Base-by-base conservation (phyloP, 1,284 basidiomycete genomes). In the Porodaedalea pini region DNA sequence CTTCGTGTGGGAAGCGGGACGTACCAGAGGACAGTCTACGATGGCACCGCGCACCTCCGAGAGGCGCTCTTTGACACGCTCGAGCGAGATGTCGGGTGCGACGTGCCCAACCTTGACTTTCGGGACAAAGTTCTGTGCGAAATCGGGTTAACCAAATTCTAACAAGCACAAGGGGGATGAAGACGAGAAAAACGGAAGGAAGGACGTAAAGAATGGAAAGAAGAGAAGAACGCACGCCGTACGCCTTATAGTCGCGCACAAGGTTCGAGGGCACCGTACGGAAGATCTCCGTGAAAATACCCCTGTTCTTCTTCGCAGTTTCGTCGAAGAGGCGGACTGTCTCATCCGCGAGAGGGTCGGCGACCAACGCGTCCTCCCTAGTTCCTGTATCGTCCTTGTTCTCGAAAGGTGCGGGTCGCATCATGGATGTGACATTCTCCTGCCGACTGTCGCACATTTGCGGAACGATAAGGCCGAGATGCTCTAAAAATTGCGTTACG, bases 31-130 rank as follows among this genome's bases (percentile, higher is more conserved):
- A 65, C 80, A 82, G 65, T 91, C 89, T 2, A 92, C 88, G n/a
- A 92, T 67, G 8, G 85, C 76, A 34, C 88, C 89, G 64, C 74
- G 78, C 56, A 97, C 84, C 63, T 83, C 75, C 31, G 76, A 74
- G 45, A 98, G 79, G 36, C 84, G 81, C 44, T 83, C 74, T 76
- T 95, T 94, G 64, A 93, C 78, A 47, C 85, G 80, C 1, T 77
- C 72, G 19, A 93, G 71, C 0, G 80, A 69, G 29, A 92, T 66
- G 3, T 76, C 83, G 8, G 84, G 84, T 1, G 82, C 85, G 51
- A 96, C 85, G 70, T 96, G 94, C 2, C 92, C 92, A 3, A 81
- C 78, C 78, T 90, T 86, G 60, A 85, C 80, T 66, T 90, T 88
- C 3, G 88, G 84, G 6, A 85, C 77, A 66, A 88, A 90, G 56